phyloP scores from a whole-genome alignment of 768 basidiomycete species.

The Amanita phalloides region DNA sequence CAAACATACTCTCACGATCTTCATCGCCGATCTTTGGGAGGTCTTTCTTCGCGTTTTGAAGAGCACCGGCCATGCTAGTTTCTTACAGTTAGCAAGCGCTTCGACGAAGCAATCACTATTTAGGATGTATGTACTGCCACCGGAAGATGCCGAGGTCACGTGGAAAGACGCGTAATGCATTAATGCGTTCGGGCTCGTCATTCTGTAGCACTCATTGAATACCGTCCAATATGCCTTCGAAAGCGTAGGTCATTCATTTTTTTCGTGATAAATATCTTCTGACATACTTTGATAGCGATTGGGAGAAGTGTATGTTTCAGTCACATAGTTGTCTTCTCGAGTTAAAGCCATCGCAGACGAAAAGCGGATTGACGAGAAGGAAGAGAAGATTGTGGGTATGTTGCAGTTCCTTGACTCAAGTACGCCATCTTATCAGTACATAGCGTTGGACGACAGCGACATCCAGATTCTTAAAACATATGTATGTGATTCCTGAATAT shows the following conservation, averaged over 20 bases:
- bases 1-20: conserved; percentile 78
- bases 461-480: conserved; percentile 99
- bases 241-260: conserved; percentile 60
- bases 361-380: conserved; percentile 81
- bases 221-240: conserved; percentile 68
- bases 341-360: conserved; percentile 43
- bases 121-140: neutral
- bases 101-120: neutral
- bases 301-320: conserved; percentile 86
- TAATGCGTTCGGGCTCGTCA: conserved; percentile 2
- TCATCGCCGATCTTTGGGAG: conserved; percentile 87
- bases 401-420: conserved; percentile 6
- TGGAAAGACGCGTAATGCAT: conserved; percentile 24
- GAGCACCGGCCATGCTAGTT: conserved; percentile 77
- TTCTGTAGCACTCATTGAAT: conserved; percentile 11
- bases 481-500: conserved; percentile 31
- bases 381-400: conserved; percentile 87
- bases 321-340: neutral
- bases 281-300: conserved; percentile 52
- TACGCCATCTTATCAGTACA: conserved; percentile 4
- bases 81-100: neutral
- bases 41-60: conserved; percentile 82
- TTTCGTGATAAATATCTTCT: conserved; percentile 7
- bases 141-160: conserved; percentile 16
- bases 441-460: conserved; percentile 94